Conservation (phyloP, 2,329 filamentous ascomycete species). For the Stagonosporopsis tanaceti region DNA sequence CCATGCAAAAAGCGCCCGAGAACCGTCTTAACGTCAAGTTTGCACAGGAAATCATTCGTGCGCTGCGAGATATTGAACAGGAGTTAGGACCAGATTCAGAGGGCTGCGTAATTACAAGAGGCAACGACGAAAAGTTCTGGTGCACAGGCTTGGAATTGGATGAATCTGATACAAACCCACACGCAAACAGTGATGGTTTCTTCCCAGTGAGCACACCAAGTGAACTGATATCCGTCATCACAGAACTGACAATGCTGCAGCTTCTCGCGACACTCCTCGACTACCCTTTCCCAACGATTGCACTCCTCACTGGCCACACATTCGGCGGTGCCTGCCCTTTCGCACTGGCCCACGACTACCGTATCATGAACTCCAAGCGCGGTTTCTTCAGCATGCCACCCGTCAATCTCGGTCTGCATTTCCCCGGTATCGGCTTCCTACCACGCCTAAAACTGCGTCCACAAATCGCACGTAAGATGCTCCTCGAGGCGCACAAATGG, state of each 20-base stretch:
- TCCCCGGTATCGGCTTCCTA: slow-evolving; percentile 62
- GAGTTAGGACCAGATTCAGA: slow-evolving; percentile 58
- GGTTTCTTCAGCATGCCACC: slow-evolving; percentile 56
- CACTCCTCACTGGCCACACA: slow-evolving; percentile 58
- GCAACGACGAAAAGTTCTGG: slow-evolving; percentile 61
- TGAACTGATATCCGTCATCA: background rate
- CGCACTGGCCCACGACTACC: slow-evolving; percentile 58
- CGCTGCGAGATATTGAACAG: slow-evolving; percentile 58
- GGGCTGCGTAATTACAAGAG: slow-evolving; percentile 62
- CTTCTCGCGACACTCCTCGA: slow-evolving; percentile 58
- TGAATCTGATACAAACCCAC: slow-evolving; percentile 58
- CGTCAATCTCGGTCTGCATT: slow-evolving; percentile 63
- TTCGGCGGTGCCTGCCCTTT: slow-evolving; percentile 60
- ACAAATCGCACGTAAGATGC: slow-evolving; percentile 62
- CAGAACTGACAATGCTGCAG: slow-evolving; percentile 17
- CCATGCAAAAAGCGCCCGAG: slow-evolving; percentile 63
- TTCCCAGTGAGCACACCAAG: slow-evolving; percentile 52
- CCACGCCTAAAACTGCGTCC: slow-evolving; percentile 61
- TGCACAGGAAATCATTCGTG: slow-evolving; percentile 62
- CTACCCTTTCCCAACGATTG: slow-evolving; percentile 59
- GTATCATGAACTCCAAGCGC: slow-evolving; percentile 49
- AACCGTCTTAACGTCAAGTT: slow-evolving; percentile 61
- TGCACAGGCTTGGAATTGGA: slow-evolving; percentile 61
- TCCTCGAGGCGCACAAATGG: slow-evolving; percentile 64
- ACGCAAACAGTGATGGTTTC: slow-evolving; percentile 66